These are phyloP conservation scores for Kalanchoe fedtschenkoi DNA, from an alignment of 164 flowering plant genomes.

Conservation along the genomic window DNA sequence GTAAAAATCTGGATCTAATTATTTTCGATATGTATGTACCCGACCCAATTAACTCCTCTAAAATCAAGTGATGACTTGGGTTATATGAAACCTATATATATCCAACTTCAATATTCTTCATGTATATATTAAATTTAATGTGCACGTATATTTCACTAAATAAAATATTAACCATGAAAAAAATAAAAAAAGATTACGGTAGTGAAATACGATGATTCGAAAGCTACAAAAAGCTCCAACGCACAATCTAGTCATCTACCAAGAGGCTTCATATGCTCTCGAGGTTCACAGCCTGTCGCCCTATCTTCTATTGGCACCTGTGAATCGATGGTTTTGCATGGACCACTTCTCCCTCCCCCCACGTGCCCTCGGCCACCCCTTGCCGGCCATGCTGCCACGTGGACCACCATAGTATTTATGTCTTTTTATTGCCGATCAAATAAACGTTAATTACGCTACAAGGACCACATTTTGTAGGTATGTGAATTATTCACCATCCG, in stretches of 20 bases:
- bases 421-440: neutral
- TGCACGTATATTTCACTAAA: no score
- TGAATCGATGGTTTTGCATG: neutral
- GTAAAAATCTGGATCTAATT: no score
- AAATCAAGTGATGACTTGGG: no score
- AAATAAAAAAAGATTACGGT: no score
- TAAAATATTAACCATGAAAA: no score
- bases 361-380: constrained; percentile 2
- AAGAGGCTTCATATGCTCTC: neutral
- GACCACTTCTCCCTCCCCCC: constrained; percentile 6
- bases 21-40: no score
- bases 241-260: neutral
- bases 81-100: no score
- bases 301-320: constrained; percentile 3
- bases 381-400: constrained; percentile 5
- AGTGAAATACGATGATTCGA: neutral
- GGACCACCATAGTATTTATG: constrained; percentile 2
- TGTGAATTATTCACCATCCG: no score
- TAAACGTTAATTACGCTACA: no score
- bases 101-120: no score
- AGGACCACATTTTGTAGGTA: constrained; percentile 2
- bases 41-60: no score
- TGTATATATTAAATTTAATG: no score
- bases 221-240: neutral
- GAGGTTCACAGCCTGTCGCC: neutral